Evolutionary conservation across 106 monocot species (phyloP), one percentile per base, ranked within the genome.

Genomic region (Xerophyta viscosa): DNA sequence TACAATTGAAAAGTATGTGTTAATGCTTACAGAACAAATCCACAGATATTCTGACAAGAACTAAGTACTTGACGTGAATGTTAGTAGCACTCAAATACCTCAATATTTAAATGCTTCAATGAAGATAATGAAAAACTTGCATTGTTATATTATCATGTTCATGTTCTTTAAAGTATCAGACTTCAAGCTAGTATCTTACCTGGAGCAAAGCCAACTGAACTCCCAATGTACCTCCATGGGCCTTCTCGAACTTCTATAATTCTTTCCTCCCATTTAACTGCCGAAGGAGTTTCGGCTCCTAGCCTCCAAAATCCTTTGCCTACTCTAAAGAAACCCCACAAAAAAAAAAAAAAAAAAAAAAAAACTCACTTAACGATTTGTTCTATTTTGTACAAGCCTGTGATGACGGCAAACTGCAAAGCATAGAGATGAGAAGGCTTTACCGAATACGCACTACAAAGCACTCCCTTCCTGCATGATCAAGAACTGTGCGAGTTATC

Each of bases 271-370:
- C 73, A 79, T 48, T 82, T 86, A 27, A 98, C 78, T 4, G 66
- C 48, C 44, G 27, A 56, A 17, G 90, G 96, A 70, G 73, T 86
- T 69, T 98, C 96, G 52, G 82, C 96, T 61, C 89, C 96, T 72
- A 85, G 82, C 64, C 96, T 67, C 96, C 96, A 98, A 64, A 98
- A 77, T 13, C 96, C 96, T 69, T 76, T 86, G 59, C 75, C 90
- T 71, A 98, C 69, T 76, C 96, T 98, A 77, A 62, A 90, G 25
- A 75, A 55, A 52, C 29, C 8, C 20, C 54, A 61, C 15, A 22
- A 3, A 26, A 14, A 52, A n/a, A n/a, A 13, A 29, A n/a, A 9
- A 5, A 3, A 17, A 46, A 11, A 1, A 25, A 56, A 19, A 45
- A 48, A 3, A n/a, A n/a, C n/a, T n/a, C n/a, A n/a, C n/a, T n/a